A percentile compares a stretch with the other conserved stretches of the same genome.
phyloP scores from a whole-genome alignment of 192 early-diverging fungal species.

The Umbelopsis ramanniana region DNA sequence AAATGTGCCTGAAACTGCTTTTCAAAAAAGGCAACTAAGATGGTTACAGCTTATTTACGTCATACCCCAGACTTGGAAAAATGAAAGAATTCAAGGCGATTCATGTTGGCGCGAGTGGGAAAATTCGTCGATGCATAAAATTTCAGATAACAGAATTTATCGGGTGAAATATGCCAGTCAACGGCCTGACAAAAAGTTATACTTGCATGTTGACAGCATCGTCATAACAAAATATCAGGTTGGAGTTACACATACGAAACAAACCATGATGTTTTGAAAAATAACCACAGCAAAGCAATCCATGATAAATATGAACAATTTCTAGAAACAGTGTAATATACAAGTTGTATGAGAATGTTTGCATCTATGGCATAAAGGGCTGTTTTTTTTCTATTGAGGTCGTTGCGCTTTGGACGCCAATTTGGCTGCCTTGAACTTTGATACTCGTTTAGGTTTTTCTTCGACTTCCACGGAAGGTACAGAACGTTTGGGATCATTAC shows the following conservation, averaged over 20 bases:
- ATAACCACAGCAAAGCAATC: too few relatives aligned
- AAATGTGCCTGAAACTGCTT: background rate
- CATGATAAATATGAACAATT: too few relatives aligned
- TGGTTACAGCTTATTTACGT: background rate
- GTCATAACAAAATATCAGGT: too few relatives aligned
- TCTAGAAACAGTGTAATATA: too few relatives aligned
- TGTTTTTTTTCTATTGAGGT: background rate
- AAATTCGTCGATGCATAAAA: background rate
- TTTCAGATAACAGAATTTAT: too few relatives aligned
- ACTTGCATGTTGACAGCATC: too few relatives aligned
- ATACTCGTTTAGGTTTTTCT: constrained; percentile 26
- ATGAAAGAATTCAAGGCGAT: too few relatives aligned
- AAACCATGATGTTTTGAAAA: too few relatives aligned
- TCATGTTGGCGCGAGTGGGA: background rate
- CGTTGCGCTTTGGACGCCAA: constrained; percentile 1
- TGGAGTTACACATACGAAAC: too few relatives aligned
- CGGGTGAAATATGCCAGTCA: too few relatives aligned
- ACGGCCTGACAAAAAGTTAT: too few relatives aligned
- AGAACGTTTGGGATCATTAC: background rate
- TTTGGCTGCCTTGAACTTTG: constrained; percentile 36
- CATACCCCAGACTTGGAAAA: background rate
- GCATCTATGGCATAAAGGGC: background rate
- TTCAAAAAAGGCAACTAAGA: background rate
- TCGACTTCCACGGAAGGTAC: constrained; percentile 9
- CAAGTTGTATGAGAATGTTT: background rate